Base-by-base conservation (phyloP, 108 stramenopile genomes). In the Halocafeteria seosinensis region DNA sequence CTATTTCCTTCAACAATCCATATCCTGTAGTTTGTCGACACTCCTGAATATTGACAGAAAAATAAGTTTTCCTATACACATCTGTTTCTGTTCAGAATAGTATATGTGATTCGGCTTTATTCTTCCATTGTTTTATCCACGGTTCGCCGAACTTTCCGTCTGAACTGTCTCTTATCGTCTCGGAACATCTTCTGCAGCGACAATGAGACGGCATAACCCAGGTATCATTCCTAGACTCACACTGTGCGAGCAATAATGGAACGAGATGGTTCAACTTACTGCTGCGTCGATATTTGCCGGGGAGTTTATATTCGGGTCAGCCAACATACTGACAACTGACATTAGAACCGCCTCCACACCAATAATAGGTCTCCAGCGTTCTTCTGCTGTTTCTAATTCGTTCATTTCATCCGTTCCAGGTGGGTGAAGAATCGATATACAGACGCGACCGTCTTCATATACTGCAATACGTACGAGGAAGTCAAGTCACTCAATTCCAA, bases 241-340 rank as follows among this genome's bases (percentile, higher is more conserved):
- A 34, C 33, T 0, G 63, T 73, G n/a, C n/a, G n/a, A n/a, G n/a
- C n/a, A n/a, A n/a, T n/a, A n/a, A n/a, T n/a, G n/a, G n/a, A n/a
- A n/a, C n/a, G n/a, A n/a, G n/a, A n/a, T n/a, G n/a, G n/a, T n/a
- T n/a, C n/a, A n/a, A n/a, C n/a, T n/a, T n/a, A n/a, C n/a, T 5
- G 95, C 95, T 0, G 95, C 95, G 79, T 98, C 95, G 55, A 98
- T 79, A 67, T 98, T 98, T 1, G 95, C 95, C 2, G 95, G 92
- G 64, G 85, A 87, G 67, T 91, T 89, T 67, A 91, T 91, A 72
- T 98, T 98, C 35, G 95, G 93, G 77, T 98, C 95, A 36, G 79
- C 82, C 55, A 98, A 85, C 92, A 98, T 93, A 23, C 87, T 88
- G 72, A 98, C 89, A 53, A 82, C 81, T 21, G 52, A 61, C 29